Conservation (phyloP, 345 rosid species). For the Firmiana major region DNA sequence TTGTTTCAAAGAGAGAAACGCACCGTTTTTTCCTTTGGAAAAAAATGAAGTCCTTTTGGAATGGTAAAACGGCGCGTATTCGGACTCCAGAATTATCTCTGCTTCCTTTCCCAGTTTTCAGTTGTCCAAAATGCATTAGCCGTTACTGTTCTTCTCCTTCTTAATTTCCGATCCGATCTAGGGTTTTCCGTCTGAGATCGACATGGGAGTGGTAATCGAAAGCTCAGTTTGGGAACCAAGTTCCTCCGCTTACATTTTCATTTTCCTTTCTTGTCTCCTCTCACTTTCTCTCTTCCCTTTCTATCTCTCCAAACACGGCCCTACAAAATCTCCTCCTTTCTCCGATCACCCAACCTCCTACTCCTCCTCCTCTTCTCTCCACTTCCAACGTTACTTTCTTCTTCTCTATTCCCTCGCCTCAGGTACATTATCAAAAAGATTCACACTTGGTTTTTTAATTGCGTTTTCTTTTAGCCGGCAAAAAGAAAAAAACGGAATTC, state of each 20-base stretch:
- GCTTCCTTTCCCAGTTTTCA: not conserved
- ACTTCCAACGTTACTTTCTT: slow-evolving; percentile 67
- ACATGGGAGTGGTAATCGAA: slow-evolving; percentile 71
- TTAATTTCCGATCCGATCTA: slow-evolving; percentile 5
- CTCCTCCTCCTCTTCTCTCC: slow-evolving; percentile 42
- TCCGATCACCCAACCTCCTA: slow-evolving; percentile 43
- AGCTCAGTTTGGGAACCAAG: slow-evolving; percentile 69
- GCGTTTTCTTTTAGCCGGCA: not conserved
- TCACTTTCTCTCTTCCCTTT: slow-evolving; percentile 52
- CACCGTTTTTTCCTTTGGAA: not conserved
- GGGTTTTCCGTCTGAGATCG: slow-evolving; percentile 12
- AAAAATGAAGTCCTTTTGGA: not conserved
- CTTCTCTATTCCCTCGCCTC: slow-evolving; percentile 68
- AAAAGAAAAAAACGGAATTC: not conserved
- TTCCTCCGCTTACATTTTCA: slow-evolving; percentile 48
- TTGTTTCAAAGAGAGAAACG: too few species aligned
- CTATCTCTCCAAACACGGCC: slow-evolving; percentile 30
- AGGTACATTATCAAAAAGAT: slow-evolving; percentile 33
- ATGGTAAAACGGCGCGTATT: not conserved
- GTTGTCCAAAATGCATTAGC: not conserved
- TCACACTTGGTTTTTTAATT: not conserved
- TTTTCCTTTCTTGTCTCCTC: slow-evolving; percentile 49
- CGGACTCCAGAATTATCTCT: not conserved
- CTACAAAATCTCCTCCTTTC: slow-evolving; percentile 29
- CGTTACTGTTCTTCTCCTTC: not conserved